Evolutionary conservation across 2,329 filamentous ascomycete species (phyloP), one percentile per base, ranked within the genome.

Genomic region (Pezicula carpinea): DNA sequence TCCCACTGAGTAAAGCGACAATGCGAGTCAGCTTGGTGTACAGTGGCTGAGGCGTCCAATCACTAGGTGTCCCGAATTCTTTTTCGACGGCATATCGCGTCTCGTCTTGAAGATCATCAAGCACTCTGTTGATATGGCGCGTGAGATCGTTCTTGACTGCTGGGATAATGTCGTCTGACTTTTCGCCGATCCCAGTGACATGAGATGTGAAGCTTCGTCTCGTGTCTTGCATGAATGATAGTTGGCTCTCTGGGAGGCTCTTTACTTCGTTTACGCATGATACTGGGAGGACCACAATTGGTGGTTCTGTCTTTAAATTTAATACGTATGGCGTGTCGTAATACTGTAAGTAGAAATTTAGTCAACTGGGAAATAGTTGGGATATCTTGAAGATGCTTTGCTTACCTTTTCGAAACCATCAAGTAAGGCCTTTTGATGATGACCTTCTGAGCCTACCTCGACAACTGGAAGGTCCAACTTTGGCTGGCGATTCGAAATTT

Each of bases 1-100:
- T 45, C 3, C 57, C 74, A 31, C 65, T 67, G 11, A 70, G 53
- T 3, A 65, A 54, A 4, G 70, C 65, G 2, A 74, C 63, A 26
- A 72, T 63, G 2, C 59, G 51, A 48, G 64, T 58, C 38, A 72
- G 57, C 6, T 62, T 66, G 4, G 59, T 55, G 29, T 67, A 64
- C 2, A 58, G 21, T 19, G 29, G 18, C 6, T 55, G 26, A 4
- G 49, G 32, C 6, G 56, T 64, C 69, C 68, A 71, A 43, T 69
- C 66, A 8, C 53, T 34, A 26, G 52, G 53, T 2, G 34, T 11
- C 3, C 59, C 59, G 14, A 61, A n/a, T 35, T 57, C 55, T 14
- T 50, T 47, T 8, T 59, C 44, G 8, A 59, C 21, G 1, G 46
- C 48, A 43, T 54, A 59, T 14, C 33, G 26, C 7, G 56, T 38